phyloP scores from a whole-genome alignment of 1,284 basidiomycete species.

The Trametes polyzona region DNA sequence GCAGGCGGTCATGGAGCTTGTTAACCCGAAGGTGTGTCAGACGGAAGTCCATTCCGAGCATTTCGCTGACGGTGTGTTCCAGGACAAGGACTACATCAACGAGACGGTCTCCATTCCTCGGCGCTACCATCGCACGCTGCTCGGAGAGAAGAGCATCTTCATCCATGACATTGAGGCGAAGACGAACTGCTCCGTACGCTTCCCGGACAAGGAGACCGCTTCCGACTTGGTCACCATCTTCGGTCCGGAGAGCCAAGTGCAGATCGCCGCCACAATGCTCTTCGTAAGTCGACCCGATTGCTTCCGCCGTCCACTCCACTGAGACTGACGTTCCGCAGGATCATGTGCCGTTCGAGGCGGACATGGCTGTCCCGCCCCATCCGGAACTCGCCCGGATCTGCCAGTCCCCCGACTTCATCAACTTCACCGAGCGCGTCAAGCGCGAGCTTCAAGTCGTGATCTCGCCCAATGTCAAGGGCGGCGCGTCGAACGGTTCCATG shows the following conservation, averaged over 20 bases:
- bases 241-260: slow-evolving; percentile 95
- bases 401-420: slow-evolving; percentile 78
- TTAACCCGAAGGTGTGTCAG: slow-evolving; percentile 84
- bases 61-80: slow-evolving; percentile 14
- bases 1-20: slow-evolving; percentile 96
- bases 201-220: slow-evolving; percentile 95
- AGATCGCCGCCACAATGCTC: slow-evolving; percentile 96
- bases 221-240: slow-evolving; percentile 93
- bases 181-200: slow-evolving; percentile 93
- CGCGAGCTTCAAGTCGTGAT: slow-evolving; percentile 93
- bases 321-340: slow-evolving; percentile 56
- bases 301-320: slow-evolving; percentile 1
- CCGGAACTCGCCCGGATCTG: slow-evolving; percentile 78
- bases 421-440: slow-evolving; percentile 89
- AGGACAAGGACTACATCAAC: slow-evolving; percentile 97
- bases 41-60: neutral
- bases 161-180: slow-evolving; percentile 97
- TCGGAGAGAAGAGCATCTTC: slow-evolving; percentile 97
- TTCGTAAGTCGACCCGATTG: slow-evolving; percentile 56
- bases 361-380: slow-evolving; percentile 89
- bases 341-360: slow-evolving; percentile 97
- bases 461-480: slow-evolving; percentile 70
- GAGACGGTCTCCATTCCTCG: slow-evolving; percentile 94
- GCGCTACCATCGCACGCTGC: slow-evolving; percentile 91
- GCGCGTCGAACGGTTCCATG: slow-evolving; percentile 40